Conservation (phyloP, 148 eudicot species). For the Cornus florida region DNA sequence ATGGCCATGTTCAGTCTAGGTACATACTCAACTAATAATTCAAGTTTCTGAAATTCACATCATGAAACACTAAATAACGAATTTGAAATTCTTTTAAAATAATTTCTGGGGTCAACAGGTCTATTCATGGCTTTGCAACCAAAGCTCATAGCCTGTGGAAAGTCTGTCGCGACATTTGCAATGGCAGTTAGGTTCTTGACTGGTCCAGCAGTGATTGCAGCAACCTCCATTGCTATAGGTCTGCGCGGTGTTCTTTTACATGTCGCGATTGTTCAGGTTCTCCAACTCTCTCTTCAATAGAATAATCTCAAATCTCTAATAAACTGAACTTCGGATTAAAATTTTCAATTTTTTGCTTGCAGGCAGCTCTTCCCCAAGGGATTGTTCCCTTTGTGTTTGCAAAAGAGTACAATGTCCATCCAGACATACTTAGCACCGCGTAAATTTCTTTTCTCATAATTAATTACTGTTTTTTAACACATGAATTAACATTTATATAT, state of each 20-base stretch:
- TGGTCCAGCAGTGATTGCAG: slow-evolving; percentile 96
- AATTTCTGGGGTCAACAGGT: slow-evolving; percentile 39
- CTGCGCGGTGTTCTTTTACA: slow-evolving; percentile 86
- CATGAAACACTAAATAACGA: neutral
- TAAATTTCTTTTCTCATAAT: slow-evolving; percentile 28
- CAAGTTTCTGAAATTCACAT: neutral
- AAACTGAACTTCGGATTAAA: neutral
- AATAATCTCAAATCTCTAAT: neutral
- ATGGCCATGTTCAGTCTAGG: slow-evolving; percentile 99
- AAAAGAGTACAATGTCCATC: slow-evolving; percentile 93
- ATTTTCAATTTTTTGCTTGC: neutral
- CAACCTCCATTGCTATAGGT: slow-evolving; percentile 89
- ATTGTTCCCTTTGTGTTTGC: slow-evolving; percentile 93
- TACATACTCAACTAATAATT: slow-evolving; percentile 15
- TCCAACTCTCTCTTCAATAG: neutral
- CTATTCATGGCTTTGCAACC: slow-evolving; percentile 98
- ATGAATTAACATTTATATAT: neutral
- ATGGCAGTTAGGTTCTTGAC: slow-evolving; percentile 99
- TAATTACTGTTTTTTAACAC: neutral
- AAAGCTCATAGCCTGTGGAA: slow-evolving; percentile 88
- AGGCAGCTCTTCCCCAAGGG: slow-evolving; percentile 99
- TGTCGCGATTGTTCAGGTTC: slow-evolving; percentile 92
- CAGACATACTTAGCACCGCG: slow-evolving; percentile 93
- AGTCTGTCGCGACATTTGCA: slow-evolving; percentile 78
- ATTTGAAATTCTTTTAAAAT: neutral